These are phyloP conservation scores for Silene coronaria DNA, from an alignment of 179 eudicot genomes.

Conservation along the genomic window DNA sequence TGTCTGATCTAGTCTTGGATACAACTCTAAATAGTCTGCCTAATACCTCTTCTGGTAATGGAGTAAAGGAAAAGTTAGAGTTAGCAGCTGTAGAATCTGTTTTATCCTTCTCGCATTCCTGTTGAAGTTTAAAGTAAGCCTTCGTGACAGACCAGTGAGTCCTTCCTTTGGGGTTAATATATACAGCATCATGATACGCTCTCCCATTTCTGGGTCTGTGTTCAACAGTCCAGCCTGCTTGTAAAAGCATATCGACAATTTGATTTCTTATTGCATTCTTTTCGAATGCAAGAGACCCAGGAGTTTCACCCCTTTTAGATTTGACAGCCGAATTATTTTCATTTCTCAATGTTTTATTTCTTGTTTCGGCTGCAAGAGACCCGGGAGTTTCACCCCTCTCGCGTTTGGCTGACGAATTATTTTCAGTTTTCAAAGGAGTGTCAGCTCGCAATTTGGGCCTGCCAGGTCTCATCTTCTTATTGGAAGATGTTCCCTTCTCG, in stretches of 20 bases:
- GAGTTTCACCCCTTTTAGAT: slow-evolving; percentile 36
- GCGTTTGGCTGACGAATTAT: slow-evolving; percentile 16
- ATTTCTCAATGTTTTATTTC: not conserved
- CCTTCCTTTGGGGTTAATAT: slow-evolving; percentile 54
- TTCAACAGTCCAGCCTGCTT: slow-evolving; percentile 81
- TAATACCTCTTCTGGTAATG: slow-evolving; percentile 60
- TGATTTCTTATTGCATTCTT: slow-evolving; percentile 42
- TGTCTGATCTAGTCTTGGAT: slow-evolving; percentile 33
- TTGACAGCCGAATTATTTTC: slow-evolving; percentile 20
- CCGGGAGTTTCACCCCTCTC: slow-evolving; percentile 21
- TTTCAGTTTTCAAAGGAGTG: slow-evolving; percentile 13
- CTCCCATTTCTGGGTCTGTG: slow-evolving; percentile 52
- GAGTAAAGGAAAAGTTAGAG: slow-evolving; percentile 42
- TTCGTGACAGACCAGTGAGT: slow-evolving; percentile 75
- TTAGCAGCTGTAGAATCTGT: slow-evolving; percentile 27
- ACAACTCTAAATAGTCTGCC: slow-evolving; percentile 53
- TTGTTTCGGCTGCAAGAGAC: too few relatives aligned
- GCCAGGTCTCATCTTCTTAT: slow-evolving; percentile 14
- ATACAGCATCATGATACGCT: slow-evolving; percentile 62
- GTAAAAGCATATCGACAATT: slow-evolving; percentile 48
- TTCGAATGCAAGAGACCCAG: slow-evolving; percentile 24
- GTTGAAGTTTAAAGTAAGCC: slow-evolving; percentile 51
- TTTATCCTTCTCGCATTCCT: slow-evolving; percentile 45
- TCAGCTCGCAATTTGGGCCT: not conserved
- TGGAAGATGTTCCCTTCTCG: not conserved